Base-by-base conservation (phyloP, 2,329 filamentous ascomycete species). In the Xylogone sp. region DNA sequence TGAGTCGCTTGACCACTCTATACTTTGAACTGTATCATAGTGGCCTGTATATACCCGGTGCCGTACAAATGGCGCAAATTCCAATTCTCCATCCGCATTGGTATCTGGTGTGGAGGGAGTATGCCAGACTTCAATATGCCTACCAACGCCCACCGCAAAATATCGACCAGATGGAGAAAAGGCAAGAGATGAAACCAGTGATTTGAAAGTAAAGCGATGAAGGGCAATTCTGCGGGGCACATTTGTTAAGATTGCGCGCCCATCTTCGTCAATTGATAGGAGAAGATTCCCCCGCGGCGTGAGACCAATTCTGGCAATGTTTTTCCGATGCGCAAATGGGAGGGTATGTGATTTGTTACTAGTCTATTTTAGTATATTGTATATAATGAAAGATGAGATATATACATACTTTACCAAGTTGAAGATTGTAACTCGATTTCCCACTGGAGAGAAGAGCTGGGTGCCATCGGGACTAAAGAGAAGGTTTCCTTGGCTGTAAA, bases 401-500 rank as follows among this genome's bases (percentile, higher is more conserved):
- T 29, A 46, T 21, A 44, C 80, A 64, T 81, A 96, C 91, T 97
- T 92, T 64, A 97, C 88, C 44, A 99, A 79, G 69, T 99, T 93
- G 71, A 99, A 99, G 49, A 97, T 88, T 1, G 93, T 90, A 55
- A 99, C 91, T 67, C 91, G 81, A 73, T 97, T 99, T 68, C 94
- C 94, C 49, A 99, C 94, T 7, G 94, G 95, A 43, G 94, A 99
- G 65, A 95, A 89, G 59, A 99, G 81, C 73, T 90, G 93, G 64
- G 90, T 94, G 68, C 95, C 95, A 81, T 99, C 93, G 55, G 92
- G 90, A 64, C 90, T 95, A 77, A 95, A 99, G 68, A 97, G 81
- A 65, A 99, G 82, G 70, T 97, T 99, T 73, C 95, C 94, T 82
- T 92, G 90, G 76, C 91, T 90, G 78, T 97, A 99, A 68, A 99